Base-by-base conservation (phyloP, 768 basidiomycete genomes). In the Suillus subaureus region DNA sequence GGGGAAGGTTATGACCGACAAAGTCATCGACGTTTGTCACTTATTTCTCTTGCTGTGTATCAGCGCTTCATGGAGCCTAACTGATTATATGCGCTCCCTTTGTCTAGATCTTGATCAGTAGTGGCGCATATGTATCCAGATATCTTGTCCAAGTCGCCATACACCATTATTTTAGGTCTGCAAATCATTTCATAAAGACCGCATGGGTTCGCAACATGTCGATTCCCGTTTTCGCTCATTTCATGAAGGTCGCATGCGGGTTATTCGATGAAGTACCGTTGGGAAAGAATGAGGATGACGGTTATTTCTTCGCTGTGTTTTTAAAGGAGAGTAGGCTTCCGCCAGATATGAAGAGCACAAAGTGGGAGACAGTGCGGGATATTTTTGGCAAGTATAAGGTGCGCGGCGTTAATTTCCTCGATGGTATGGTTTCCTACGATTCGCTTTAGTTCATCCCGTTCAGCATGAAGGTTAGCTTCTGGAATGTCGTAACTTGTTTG, bases 111-210 rank as follows among this genome's bases (percentile, higher is more conserved):
- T 83, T 93, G 63, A 79, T 92, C 65, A 81, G 85, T 61, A 91
- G 90, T 70, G 91, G 91, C 62, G 91, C 90, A 62, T 89, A 91
- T 72, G 75, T 93, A 67, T 93, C 91, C 67, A 85, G 92, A 57
- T 93, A 93, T 78, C 83, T 93, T 56, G 82, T 89, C 55, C 92
- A 93, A 76, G 83, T 90, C 61, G 89, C 91, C 42, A 86, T 89
- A 62, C 91, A 92, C 66, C 92, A 93, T 73, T 92, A 87, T 74
- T 93, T 91, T 74, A 85, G 88, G 67, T 86, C 89, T 3, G 85
- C 86, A 66, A 79, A 85, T 35, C 89, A 90, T 66, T 93, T 92
- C 69, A 85, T 92, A 76, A 92, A 92, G 77, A 85, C 88, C 1
- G 78, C 79, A 28, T 93, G 91, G 91, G 89, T 89, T 69, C 85